These are phyloP conservation scores for Colletotrichum nymphaeae DNA, from an alignment of 2,329 filamentous ascomycete species.

Conservation along the genomic window DNA sequence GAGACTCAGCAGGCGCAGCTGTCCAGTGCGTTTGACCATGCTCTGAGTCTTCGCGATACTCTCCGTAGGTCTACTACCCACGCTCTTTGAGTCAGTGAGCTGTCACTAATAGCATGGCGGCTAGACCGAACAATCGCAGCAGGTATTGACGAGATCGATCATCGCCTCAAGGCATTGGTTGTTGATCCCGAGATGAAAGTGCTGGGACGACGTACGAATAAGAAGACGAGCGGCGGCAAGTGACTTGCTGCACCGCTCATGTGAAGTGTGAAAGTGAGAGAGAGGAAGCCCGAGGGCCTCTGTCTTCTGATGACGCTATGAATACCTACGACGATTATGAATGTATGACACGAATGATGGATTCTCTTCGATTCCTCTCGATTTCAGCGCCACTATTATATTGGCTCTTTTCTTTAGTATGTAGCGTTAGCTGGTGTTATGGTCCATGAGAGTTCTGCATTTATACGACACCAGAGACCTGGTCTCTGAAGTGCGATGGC, in stretches of 20 bases:
- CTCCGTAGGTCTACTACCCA: conserved; percentile 46
- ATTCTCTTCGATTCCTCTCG: too few species aligned
- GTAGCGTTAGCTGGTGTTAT: too few species aligned
- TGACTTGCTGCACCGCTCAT: neutral
- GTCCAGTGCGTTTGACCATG: neutral
- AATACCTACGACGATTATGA: too few species aligned
- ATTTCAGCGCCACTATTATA: too few species aligned
- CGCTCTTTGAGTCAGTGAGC: neutral
- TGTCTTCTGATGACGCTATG: too few species aligned
- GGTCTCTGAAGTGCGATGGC: too few species aligned
- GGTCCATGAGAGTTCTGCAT: too few species aligned
- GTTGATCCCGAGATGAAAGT: conserved; percentile 35
- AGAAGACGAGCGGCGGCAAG: conserved; percentile 3
- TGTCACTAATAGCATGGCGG: neutral
- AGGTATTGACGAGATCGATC: conserved; percentile 4
- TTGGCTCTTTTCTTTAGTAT: too few species aligned
- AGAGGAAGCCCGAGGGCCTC: too few species aligned
- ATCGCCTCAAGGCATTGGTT: conserved; percentile 21
- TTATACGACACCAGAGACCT: too few species aligned
- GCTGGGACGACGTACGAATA: conserved; percentile 3
- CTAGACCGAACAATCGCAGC: conserved; percentile 15
- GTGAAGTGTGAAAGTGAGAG: too few species aligned
- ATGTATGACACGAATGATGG: too few species aligned
- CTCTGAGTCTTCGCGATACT: conserved; percentile 42
- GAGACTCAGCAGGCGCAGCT: conserved; percentile 14